These are phyloP conservation scores for Ramalina intermedia DNA, from an alignment of 495 filamentous ascomycete genomes.

Conservation along the genomic window DNA sequence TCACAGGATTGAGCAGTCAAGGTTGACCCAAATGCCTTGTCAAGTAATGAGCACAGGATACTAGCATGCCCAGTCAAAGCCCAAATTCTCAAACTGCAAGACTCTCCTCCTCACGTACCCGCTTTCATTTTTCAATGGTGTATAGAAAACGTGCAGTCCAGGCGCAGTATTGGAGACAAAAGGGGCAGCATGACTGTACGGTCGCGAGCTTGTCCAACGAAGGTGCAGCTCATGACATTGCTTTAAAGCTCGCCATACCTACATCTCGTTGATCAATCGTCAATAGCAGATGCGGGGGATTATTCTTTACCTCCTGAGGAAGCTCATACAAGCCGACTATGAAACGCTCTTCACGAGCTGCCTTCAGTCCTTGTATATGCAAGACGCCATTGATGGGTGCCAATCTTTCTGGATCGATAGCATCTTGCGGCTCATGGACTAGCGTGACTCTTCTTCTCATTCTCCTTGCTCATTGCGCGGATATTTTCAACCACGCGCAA, in stretches of 20 bases:
- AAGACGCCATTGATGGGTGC: conserved; percentile 16
- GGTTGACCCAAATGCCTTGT: conserved; percentile 41
- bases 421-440: conserved; percentile 46
- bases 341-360: conserved; percentile 66
- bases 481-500: too few species aligned
- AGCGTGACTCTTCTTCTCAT: conserved; percentile 87
- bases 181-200: conserved; percentile 47
- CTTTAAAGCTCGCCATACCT: conserved; percentile 49
- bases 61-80: conserved; percentile 23
- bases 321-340: conserved; percentile 63
- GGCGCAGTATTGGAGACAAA: conserved; percentile 60
- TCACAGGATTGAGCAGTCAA: conserved; percentile 29
- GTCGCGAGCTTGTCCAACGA: conserved; percentile 50
- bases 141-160: conserved; percentile 74
- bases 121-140: conserved; percentile 30
- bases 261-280: neutral
- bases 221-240: conserved; percentile 62
- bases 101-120: conserved; percentile 26
- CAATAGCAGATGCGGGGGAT: neutral
- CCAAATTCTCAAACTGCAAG: neutral
- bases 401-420: conserved; percentile 40
- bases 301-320: conserved; percentile 40
- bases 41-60: conserved; percentile 46
- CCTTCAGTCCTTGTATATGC: conserved; percentile 35
- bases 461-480: conserved; percentile 6